phyloP scores from a whole-genome alignment of 192 early-diverging fungal species.

The Rhizoclosmatium sp. region DNA sequence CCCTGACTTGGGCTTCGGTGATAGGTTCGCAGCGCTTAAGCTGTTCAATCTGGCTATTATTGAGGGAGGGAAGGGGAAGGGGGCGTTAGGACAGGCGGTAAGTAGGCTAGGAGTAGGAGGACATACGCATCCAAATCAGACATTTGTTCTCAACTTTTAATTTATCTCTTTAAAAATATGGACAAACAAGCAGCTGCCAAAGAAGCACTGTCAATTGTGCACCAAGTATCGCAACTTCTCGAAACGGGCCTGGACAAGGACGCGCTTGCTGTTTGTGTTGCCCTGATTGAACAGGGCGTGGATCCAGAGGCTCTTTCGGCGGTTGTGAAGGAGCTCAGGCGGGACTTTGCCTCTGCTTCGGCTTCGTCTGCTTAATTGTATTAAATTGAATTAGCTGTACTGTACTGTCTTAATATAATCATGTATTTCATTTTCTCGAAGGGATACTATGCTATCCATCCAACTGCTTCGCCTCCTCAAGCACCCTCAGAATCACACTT shows the following conservation, averaged over 20 bases:
- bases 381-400: no score
- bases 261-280: slow-evolving; percentile 74
- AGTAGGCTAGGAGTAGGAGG: neutral
- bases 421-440: no score
- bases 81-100: neutral
- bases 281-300: slow-evolving; percentile 79
- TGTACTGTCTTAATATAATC: no score
- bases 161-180: neutral
- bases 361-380: no score
- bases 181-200: neutral
- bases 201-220: slow-evolving; percentile 59
- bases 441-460: no score
- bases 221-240: slow-evolving; percentile 77
- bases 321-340: slow-evolving; percentile 57
- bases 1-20: slow-evolving; percentile 90
- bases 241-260: slow-evolving; percentile 79
- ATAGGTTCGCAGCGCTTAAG: slow-evolving; percentile 91
- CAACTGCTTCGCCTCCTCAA: slow-evolving; percentile 35
- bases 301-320: slow-evolving; percentile 80
- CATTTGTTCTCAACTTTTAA: neutral
- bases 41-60: slow-evolving; percentile 77
- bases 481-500: slow-evolving; percentile 75
- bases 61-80: neutral
- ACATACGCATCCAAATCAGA: slow-evolving; percentile 24
- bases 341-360: neutral